Evolutionary conservation across 352 stramenopile species (phyloP).

Genomic region (Pythium guiyangense): DNA sequence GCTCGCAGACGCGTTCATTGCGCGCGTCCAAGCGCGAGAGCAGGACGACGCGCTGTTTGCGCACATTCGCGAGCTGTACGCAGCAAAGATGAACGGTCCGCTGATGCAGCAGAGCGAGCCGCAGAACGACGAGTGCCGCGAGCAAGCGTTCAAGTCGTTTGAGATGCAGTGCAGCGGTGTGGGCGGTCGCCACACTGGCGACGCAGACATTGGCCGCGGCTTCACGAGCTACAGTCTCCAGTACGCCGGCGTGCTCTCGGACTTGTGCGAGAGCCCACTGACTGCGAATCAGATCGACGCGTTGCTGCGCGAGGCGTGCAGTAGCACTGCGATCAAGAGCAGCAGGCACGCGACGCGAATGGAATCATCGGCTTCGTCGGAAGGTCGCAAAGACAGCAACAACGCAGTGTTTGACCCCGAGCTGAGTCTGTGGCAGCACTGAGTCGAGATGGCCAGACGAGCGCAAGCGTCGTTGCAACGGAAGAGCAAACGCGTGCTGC

Average conservation of each 20-base stretch:
- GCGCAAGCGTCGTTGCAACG: no score
- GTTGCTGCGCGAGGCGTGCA: constrained; percentile 31
- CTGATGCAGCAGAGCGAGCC: constrained; percentile 21
- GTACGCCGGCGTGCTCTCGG: constrained; percentile 44
- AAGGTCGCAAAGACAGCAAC: neutral
- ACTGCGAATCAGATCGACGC: constrained; percentile 16
- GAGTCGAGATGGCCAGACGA: no score
- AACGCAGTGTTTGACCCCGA: constrained; percentile 19
- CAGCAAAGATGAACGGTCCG: constrained; percentile 15
- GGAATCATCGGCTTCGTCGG: neutral
- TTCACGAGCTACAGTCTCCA: constrained; percentile 71
- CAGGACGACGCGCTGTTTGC: constrained; percentile 51
- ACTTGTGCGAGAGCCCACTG: constrained; percentile 36
- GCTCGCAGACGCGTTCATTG: constrained; percentile 38
- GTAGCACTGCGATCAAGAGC: neutral
- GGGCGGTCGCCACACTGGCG: constrained; percentile 10
- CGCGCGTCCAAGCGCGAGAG: constrained; percentile 41
- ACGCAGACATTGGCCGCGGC: constrained; percentile 24
- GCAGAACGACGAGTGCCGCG: constrained; percentile 32
- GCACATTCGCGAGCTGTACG: constrained; percentile 32
- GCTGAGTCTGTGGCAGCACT: constrained; percentile 7
- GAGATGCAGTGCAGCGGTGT: constrained; percentile 16
- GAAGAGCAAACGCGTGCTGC: no score
- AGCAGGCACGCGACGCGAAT: neutral
- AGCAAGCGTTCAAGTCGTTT: constrained; percentile 26